A percentile compares a stretch with the other conserved stretches of the same genome.
phyloP scores from a whole-genome alignment of 2,329 filamentous ascomycete genomes.

The Epichloe bromicola region DNA sequence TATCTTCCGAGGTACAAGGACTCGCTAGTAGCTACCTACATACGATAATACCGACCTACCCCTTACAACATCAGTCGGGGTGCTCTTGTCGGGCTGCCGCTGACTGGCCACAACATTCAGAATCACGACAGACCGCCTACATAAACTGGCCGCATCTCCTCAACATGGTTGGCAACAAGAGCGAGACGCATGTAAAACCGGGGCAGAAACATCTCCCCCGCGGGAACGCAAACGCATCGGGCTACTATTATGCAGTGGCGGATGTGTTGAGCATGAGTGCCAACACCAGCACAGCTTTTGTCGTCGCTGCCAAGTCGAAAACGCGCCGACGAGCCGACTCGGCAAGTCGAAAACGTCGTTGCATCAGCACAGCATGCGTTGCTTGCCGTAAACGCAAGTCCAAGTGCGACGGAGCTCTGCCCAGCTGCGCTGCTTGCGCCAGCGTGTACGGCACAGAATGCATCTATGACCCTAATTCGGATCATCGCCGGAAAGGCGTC shows the following conservation, averaged over 20 bases:
- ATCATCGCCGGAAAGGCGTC: conserved; percentile 90
- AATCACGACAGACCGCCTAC: background rate
- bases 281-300: conserved; percentile 5
- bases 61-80: background rate
- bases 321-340: conserved; percentile 34
- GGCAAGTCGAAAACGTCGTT: conserved; percentile 52
- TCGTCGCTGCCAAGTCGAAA: conserved; percentile 31
- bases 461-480: conserved; percentile 90
- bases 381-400: conserved; percentile 69
- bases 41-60: no score
- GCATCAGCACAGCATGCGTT: conserved; percentile 74
- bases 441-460: conserved; percentile 88
- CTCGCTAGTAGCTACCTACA: no score
- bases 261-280: background rate
- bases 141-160: background rate
- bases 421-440: conserved; percentile 88
- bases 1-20: background rate
- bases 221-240: background rate
- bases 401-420: conserved; percentile 84
- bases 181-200: background rate
- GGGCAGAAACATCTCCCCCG: background rate
- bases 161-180: conserved; percentile 1
- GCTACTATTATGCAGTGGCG: background rate
- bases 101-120: background rate
- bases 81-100: background rate